Base-by-base conservation (phyloP, 2,329 filamentous ascomycete species). In the Hypoxylon sp. region DNA sequence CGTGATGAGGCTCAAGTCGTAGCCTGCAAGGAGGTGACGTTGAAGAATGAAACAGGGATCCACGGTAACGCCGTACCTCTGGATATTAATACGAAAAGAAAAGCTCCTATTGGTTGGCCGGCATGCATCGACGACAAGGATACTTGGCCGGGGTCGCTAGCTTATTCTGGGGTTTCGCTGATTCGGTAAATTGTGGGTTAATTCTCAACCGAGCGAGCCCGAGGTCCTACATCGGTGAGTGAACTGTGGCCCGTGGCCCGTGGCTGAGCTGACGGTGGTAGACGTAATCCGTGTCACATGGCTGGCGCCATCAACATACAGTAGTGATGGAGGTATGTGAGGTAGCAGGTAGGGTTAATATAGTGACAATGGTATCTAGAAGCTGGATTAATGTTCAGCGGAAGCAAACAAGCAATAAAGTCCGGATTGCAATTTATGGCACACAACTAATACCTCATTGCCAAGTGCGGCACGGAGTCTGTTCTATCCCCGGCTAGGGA, bases 161-260 rank as follows among this genome's bases (percentile, higher is more conserved):
- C 51, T 32, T 41, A 30, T 7, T 43, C 38, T 43, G 38, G 38
- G 38, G 38, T 43, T 43, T 21, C 17, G 7, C 17, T 21, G 38
- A 11, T 38, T 58, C 64, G 64, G 60, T 56, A 63, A 66, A 59
- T 21, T 55, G 38, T 57, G 46, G 53, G 17, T 59, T 21, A 30
- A 28, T 57, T 5, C 45, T 51, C 45, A 60, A 53, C 60, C 60
- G 60, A 63, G 28, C 21, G 11, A 58, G 32, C 36, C 64, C 64
- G 64, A 67, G 64, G 65, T 64, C 56, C 28, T 60, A 67, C 46
- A 53, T 60, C 56, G 55, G 51, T 55, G 57, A 48, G 17, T 23
- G 23, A 23, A 30, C 28, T 30, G 6, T 30, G 28, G 28, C 28
- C 38, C n/a, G 38, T 43, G 38, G 38, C 38, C 38, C 38, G 7